phyloP scores from a whole-genome alignment of 306 rosid species.

The Hippophae gyantsensis region DNA sequence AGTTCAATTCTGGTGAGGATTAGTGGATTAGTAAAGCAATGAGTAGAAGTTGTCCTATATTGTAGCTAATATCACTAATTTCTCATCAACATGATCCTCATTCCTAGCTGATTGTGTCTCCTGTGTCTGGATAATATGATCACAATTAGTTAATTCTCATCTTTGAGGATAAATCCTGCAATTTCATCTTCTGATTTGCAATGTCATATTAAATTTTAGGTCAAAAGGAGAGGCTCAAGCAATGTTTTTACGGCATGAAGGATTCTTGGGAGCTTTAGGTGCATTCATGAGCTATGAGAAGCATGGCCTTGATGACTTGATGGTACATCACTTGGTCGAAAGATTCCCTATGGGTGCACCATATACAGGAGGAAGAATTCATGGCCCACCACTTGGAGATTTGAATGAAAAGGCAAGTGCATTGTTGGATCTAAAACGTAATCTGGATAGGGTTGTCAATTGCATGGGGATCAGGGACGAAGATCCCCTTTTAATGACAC shows the following conservation, averaged over 20 bases:
- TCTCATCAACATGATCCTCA: background rate
- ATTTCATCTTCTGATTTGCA: slow-evolving; percentile 3
- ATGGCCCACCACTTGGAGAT: slow-evolving; percentile 95
- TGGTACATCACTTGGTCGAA: slow-evolving; percentile 96
- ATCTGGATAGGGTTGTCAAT: slow-evolving; percentile 11
- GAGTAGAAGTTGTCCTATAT: background rate
- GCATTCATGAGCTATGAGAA: slow-evolving; percentile 98
- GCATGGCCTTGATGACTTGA: slow-evolving; percentile 94
- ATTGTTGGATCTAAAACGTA: slow-evolving; percentile 17
- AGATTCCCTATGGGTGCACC: slow-evolving; percentile 98
- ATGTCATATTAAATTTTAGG: slow-evolving; percentile 38
- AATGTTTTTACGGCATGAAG: slow-evolving; percentile 97
- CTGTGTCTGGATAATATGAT: slow-evolving; percentile 6
- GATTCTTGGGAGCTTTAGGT: slow-evolving; percentile 88
- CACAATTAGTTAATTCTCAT: background rate
- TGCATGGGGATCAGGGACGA: slow-evolving; percentile 1
- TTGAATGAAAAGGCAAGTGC: slow-evolving; percentile 89
- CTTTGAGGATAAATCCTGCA: background rate
- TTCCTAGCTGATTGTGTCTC: slow-evolving; percentile 1
- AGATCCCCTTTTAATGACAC: no score
- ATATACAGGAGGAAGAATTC: slow-evolving; percentile 88
- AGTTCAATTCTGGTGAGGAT: slow-evolving; percentile 72
- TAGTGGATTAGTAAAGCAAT: slow-evolving; percentile 3
- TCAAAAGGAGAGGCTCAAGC: slow-evolving; percentile 94
- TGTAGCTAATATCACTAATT: background rate